Conservation (phyloP, 805 yeast genomes). For the Saccharomycopsis babjevae region DNA sequence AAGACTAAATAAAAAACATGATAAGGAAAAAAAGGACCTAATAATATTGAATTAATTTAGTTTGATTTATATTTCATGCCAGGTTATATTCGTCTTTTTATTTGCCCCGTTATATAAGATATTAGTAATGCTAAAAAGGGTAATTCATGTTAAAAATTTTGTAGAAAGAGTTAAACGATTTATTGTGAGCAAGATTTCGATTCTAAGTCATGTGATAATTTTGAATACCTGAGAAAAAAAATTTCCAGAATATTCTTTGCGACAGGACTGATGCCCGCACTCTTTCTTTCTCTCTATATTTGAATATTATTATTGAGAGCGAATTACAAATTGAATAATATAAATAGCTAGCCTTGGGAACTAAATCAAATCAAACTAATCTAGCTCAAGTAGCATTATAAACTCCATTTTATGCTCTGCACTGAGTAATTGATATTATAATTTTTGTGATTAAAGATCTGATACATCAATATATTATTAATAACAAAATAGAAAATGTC, state of each 20-base stretch:
- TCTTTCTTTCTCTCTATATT: background rate
- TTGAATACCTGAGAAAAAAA: background rate
- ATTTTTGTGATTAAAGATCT: no score
- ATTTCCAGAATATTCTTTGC: conserved; percentile 1
- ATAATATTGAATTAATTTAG: no score
- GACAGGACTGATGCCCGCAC: background rate
- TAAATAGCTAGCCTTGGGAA: background rate
- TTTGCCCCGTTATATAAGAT: no score
- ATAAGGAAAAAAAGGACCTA: no score
- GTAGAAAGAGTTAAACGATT: no score
- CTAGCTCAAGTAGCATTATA: background rate
- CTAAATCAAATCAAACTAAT: background rate
- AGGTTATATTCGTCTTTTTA: background rate
- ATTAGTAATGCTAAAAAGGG: background rate
- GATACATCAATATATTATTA: background rate
- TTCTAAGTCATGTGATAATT: background rate
- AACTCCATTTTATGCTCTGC: background rate
- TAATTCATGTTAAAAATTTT: background rate
- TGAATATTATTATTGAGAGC: background rate
- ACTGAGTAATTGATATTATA: background rate
- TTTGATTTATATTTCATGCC: no score
- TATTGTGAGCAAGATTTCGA: background rate
- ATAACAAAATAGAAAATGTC: conserved; percentile 2
- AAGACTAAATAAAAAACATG: background rate
- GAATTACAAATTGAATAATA: background rate